Percentiles rank a stretch among this genome's conserved stretches.
These are phyloP conservation scores for Lepraria neglecta DNA, from an alignment of 495 filamentous ascomycete genomes.

Conservation along the genomic window DNA sequence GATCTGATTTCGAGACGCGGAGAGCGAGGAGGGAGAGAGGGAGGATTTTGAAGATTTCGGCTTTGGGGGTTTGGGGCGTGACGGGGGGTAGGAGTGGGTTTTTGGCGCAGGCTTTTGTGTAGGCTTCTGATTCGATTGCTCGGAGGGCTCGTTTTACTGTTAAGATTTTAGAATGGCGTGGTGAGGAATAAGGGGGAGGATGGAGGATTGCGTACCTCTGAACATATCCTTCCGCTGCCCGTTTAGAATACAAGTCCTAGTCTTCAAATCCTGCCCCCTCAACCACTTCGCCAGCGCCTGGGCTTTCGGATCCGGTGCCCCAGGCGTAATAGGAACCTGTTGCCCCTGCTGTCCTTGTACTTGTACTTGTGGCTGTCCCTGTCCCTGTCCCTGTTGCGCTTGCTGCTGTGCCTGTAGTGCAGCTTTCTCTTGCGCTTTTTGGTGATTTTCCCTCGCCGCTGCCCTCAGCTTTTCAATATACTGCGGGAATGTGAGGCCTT, in stretches of 20 bases:
- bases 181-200: neutral
- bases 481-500: slow-evolving; percentile 56
- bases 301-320: slow-evolving; percentile 74
- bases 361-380: slow-evolving; percentile 20
- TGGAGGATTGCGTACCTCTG: slow-evolving; percentile 52
- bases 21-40: slow-evolving; percentile 93
- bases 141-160: slow-evolving; percentile 95
- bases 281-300: slow-evolving; percentile 88
- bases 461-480: slow-evolving; percentile 60
- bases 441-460: slow-evolving; percentile 50
- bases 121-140: slow-evolving; percentile 82
- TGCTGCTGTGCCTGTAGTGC: slow-evolving; percentile 32
- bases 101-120: slow-evolving; percentile 75
- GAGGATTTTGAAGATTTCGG: slow-evolving; percentile 90
- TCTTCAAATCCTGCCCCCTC: slow-evolving; percentile 76
- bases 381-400: slow-evolving; percentile 37
- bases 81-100: slow-evolving; percentile 84
- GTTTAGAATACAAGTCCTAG: slow-evolving; percentile 85
- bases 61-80: slow-evolving; percentile 66
- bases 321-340: slow-evolving; percentile 54
- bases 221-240: slow-evolving; percentile 99
- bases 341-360: slow-evolving; percentile 35
- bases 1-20: slow-evolving; percentile 79
- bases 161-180: neutral
- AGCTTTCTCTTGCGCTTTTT: slow-evolving; percentile 38